Percentiles rank a stretch among this genome's conserved stretches.
phyloP scores from a whole-genome alignment of 2,329 filamentous ascomycete species.

The Phialophora verrucosa region DNA sequence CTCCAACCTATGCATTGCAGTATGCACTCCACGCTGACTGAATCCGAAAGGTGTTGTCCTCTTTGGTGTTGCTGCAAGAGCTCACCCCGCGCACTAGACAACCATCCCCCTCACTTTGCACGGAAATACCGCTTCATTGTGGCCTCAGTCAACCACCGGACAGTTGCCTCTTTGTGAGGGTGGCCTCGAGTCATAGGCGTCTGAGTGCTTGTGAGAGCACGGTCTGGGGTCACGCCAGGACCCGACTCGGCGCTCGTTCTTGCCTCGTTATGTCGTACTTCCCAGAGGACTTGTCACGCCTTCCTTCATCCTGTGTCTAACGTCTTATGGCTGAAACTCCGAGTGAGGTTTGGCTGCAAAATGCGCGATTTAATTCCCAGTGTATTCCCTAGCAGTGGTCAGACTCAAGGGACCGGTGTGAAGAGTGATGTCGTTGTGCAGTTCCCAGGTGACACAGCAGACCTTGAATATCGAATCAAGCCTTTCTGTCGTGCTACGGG shows the following conservation, averaged over 20 bases:
- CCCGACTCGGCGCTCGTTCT: not conserved
- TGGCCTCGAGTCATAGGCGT: not conserved
- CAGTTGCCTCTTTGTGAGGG: not conserved
- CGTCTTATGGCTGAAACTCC: not conserved
- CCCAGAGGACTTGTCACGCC: not conserved
- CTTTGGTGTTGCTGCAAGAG: not conserved
- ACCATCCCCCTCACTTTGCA: not conserved
- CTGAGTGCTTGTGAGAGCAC: not conserved
- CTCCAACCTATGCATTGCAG: not conserved
- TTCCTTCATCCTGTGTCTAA: not conserved
- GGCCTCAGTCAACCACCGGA: not conserved
- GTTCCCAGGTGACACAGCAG: not conserved
- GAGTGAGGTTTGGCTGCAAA: conserved; percentile 8
- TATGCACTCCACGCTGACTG: not conserved
- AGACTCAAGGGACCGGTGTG: conserved; percentile 1
- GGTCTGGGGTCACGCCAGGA: not conserved
- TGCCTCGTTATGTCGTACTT: not conserved
- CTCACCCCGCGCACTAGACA: conserved; percentile 1
- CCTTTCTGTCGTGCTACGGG: conserved; percentile 1
- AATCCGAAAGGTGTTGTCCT: conserved; percentile 2
- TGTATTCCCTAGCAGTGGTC: not conserved
- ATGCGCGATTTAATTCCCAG: conserved; percentile 27
- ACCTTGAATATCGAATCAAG: conserved; percentile 7
- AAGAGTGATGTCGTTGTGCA: conserved; percentile 20
- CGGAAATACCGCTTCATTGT: not conserved